Evolutionary conservation across 495 filamentous ascomycete species (phyloP).

Genomic region (Elaphomyces granulatus): DNA sequence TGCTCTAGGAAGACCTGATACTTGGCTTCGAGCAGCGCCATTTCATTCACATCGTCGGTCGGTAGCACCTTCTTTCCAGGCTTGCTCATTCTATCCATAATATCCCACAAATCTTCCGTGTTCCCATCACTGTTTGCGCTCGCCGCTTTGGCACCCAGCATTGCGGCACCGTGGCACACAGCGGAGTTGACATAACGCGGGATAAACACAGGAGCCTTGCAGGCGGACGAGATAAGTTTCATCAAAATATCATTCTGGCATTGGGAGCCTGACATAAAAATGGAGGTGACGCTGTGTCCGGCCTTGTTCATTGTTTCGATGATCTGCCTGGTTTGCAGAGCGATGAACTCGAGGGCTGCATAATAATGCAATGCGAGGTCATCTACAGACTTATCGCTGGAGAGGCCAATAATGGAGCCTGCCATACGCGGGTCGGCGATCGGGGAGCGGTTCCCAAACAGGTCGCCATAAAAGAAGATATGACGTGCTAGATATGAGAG

Average conservation of each 20-base stretch:
- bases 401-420: slow-evolving; percentile 73
- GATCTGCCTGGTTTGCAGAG: slow-evolving; percentile 89
- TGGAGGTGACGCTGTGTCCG: slow-evolving; percentile 72
- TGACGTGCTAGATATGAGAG: slow-evolving; percentile 79
- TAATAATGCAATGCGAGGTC: slow-evolving; percentile 86
- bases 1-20: slow-evolving; percentile 57
- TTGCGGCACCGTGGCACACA: slow-evolving; percentile 92
- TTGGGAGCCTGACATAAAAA: slow-evolving; percentile 97
- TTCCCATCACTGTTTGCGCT: slow-evolving; percentile 59
- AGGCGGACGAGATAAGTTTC: slow-evolving; percentile 76
- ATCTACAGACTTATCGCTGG: slow-evolving; percentile 70
- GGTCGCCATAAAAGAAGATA: slow-evolving; percentile 95
- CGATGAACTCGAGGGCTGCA: slow-evolving; percentile 90
- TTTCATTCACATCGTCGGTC: slow-evolving; percentile 51
- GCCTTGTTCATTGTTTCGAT: slow-evolving; percentile 78
- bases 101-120: slow-evolving; percentile 78
- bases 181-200: slow-evolving; percentile 87
- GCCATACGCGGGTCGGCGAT: slow-evolving; percentile 86
- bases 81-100: slow-evolving; percentile 97
- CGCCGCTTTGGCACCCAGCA: slow-evolving; percentile 92
- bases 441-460: slow-evolving; percentile 94
- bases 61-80: slow-evolving; percentile 72
- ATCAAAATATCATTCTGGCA: slow-evolving; percentile 92
- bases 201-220: slow-evolving; percentile 80
- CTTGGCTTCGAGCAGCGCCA: slow-evolving; percentile 67